phyloP scores from a whole-genome alignment of 352 stramenopile species.

The Pythium phragmiticola region DNA sequence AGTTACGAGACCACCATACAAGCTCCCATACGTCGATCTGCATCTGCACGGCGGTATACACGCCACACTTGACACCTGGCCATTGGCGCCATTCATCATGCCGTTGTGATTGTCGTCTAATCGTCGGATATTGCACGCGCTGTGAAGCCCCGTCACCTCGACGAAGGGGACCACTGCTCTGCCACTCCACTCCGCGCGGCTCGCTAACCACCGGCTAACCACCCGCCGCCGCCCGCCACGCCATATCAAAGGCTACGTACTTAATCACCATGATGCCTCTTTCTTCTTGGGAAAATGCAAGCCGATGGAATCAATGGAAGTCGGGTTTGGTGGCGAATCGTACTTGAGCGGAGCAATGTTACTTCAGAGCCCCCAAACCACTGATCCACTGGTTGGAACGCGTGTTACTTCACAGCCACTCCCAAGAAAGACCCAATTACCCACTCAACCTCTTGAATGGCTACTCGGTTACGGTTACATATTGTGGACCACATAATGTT shows the following conservation, averaged over 20 bases:
- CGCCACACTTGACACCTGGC: background rate
- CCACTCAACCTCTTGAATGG: conserved; percentile 4
- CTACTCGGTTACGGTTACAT: conserved; percentile 2
- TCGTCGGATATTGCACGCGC: background rate
- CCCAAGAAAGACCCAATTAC: conserved; percentile 25
- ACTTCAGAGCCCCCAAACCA: conserved; percentile 51
- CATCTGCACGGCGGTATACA: background rate
- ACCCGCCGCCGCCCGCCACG: background rate
- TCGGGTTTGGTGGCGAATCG: conserved; percentile 23
- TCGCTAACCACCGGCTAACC: background rate
- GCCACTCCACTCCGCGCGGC: conserved; percentile 1
- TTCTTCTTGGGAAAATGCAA: conserved; percentile 90
- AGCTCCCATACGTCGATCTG: background rate
- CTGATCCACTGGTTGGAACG: conserved; percentile 81
- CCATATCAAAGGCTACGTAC: conserved; percentile 47
- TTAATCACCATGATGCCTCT: conserved; percentile 90
- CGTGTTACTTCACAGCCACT: conserved; percentile 50
- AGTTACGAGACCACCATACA: background rate
- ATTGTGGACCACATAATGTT: conserved; percentile 23
- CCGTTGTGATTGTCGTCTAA: background rate
- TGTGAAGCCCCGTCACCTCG: background rate
- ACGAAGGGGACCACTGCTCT: background rate
- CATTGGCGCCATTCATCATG: background rate
- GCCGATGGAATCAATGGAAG: conserved; percentile 63
- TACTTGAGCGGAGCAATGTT: conserved; percentile 31